These are phyloP conservation scores for Gaertneriomyces sp. DNA, from an alignment of 192 early-diverging fungal genomes.

Conservation along the genomic window DNA sequence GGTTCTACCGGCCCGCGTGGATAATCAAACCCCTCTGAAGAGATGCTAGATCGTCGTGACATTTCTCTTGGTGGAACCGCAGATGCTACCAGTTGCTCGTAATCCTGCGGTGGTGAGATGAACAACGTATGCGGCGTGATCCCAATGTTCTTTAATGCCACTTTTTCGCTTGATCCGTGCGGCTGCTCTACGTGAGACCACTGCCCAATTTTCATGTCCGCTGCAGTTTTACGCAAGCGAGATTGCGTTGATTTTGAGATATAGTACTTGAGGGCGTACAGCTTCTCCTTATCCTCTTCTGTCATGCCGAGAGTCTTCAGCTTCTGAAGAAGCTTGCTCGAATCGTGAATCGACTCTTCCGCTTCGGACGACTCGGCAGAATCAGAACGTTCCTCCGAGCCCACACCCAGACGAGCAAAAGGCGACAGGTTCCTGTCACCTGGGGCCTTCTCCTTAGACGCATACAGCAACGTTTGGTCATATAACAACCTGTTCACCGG, in stretches of 20 bases:
- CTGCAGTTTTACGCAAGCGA: constrained; percentile 20
- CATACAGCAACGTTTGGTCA: constrained; percentile 57
- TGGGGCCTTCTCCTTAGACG: constrained; percentile 26
- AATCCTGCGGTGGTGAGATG: constrained; percentile 47
- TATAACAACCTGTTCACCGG: constrained; percentile 62
- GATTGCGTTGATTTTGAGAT: constrained; percentile 69
- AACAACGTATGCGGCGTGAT: constrained; percentile 70
- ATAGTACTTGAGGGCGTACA: constrained; percentile 68
- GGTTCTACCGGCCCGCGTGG: too few relatives aligned
- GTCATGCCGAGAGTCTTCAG: constrained; percentile 70
- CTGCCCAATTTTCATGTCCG: neutral
- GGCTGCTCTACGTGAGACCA: neutral
- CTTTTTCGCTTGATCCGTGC: neutral
- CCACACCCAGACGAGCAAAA: neutral
- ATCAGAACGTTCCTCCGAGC: neutral
- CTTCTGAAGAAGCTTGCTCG: constrained; percentile 32
- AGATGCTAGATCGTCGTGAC: too few relatives aligned
- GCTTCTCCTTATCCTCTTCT: constrained; percentile 69
- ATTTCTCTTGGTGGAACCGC: too few relatives aligned
- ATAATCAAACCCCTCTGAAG: too few relatives aligned
- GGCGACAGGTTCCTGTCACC: constrained; percentile 9
- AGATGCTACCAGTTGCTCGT: too few relatives aligned
- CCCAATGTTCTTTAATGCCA: constrained; percentile 53
- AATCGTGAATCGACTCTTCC: neutral
- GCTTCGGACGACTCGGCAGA: neutral